Percentiles rank a stretch among this genome's conserved stretches.
These are phyloP conservation scores for Eucalyptus polyanthemos DNA, from an alignment of 345 rosid species.

Conservation along the genomic window DNA sequence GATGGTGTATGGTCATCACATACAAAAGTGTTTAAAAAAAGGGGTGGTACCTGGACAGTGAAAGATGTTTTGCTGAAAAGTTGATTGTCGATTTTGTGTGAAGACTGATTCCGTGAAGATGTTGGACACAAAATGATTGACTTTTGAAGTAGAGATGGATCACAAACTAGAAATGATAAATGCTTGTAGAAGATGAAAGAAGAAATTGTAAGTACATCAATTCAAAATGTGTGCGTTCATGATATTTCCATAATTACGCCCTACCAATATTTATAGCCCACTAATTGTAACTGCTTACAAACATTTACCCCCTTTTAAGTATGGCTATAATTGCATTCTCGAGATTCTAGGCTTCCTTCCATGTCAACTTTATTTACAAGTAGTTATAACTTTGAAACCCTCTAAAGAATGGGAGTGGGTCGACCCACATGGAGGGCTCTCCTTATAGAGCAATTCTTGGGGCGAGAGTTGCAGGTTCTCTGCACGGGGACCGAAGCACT, in stretches of 20 bases:
- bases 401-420: neutral
- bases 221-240: neutral
- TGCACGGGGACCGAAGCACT: neutral
- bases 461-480: neutral
- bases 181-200: neutral
- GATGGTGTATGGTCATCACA: neutral
- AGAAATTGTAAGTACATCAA: neutral
- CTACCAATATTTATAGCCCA: neutral
- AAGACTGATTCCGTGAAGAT: neutral
- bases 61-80: neutral
- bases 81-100: neutral
- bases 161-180: neutral
- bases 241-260: neutral
- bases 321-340: neutral
- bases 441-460: neutral
- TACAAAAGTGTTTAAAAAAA: neutral
- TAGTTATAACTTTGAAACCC: neutral
- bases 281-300: neutral
- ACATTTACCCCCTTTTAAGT: neutral
- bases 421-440: neutral
- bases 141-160: neutral
- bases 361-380: neutral
- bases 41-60: neutral
- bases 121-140: neutral
- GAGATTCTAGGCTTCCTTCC: neutral